Percentiles rank a stretch among this genome's conserved stretches.
These are phyloP conservation scores for Candida manassasensis DNA, from an alignment of 805 yeast genomes.

Conservation along the genomic window DNA sequence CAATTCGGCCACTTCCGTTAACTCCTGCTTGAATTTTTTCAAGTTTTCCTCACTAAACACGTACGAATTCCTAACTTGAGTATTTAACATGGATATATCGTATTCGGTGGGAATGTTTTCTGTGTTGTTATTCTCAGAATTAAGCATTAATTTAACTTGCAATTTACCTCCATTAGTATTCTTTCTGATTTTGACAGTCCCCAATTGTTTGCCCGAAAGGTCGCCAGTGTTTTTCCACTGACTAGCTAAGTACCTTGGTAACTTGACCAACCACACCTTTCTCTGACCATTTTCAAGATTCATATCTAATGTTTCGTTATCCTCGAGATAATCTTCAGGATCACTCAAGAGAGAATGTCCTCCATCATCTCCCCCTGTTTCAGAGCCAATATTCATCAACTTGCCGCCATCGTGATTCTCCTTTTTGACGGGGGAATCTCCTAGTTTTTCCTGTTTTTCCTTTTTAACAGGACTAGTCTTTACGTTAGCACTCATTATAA, in stretches of 20 bases:
- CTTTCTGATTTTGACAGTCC: slow-evolving; percentile 71
- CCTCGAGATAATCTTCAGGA: slow-evolving; percentile 44
- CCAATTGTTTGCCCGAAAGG: slow-evolving; percentile 70
- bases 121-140: slow-evolving; percentile 24
- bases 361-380: slow-evolving; percentile 9
- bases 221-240: slow-evolving; percentile 61
- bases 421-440: slow-evolving; percentile 8
- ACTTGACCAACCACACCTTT: slow-evolving; percentile 87
- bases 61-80: slow-evolving; percentile 77
- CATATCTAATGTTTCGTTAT: slow-evolving; percentile 72
- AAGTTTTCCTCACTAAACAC: slow-evolving; percentile 85
- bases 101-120: slow-evolving; percentile 70
- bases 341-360: slow-evolving; percentile 37
- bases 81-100: slow-evolving; percentile 72
- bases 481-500: slow-evolving; percentile 6
- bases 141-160: slow-evolving; percentile 55
- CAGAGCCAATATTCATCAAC: slow-evolving; percentile 13
- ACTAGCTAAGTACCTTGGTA: slow-evolving; percentile 83
- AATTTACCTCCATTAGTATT: slow-evolving; percentile 28
- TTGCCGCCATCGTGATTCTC: slow-evolving; percentile 17
- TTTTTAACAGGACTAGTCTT: slow-evolving; percentile 9
- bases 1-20: slow-evolving; percentile 47
- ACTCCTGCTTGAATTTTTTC: slow-evolving; percentile 47
- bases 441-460: slow-evolving; percentile 14
- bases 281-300: slow-evolving; percentile 57